These are phyloP conservation scores for Ganoderma multipileum DNA, from an alignment of 1,284 basidiomycete species.

Conservation along the genomic window DNA sequence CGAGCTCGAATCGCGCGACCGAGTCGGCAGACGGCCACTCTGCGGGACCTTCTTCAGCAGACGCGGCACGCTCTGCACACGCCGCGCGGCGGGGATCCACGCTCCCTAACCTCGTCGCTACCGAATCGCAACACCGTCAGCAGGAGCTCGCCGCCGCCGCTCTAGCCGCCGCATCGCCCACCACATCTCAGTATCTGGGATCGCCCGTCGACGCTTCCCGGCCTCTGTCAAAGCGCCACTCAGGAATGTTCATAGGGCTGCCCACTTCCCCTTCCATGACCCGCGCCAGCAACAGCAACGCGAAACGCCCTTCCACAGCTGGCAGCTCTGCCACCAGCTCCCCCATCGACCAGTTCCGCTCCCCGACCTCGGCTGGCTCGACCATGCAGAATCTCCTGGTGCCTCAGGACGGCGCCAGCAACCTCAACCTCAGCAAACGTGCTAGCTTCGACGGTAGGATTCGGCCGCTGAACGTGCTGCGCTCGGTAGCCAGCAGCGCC, in stretches of 20 bases:
- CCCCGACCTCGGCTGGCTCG: constrained; percentile 26
- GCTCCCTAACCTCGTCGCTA: constrained; percentile 19
- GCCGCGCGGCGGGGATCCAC: constrained; percentile 19
- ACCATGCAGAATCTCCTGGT: constrained; percentile 34
- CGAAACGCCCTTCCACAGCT: constrained; percentile 28
- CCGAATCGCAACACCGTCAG: constrained; percentile 26
- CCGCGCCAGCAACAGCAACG: constrained; percentile 21
- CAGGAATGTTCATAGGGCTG: constrained; percentile 31
- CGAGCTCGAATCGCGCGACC: constrained; percentile 23
- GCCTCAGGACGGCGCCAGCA: constrained; percentile 28
- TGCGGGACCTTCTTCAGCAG: constrained; percentile 22
- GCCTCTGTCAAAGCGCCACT: constrained; percentile 29
- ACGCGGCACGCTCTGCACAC: constrained; percentile 16
- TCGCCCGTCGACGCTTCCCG: constrained; percentile 27
- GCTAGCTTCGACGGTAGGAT: constrained; percentile 69
- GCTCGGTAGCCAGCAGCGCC: constrained; percentile 29
- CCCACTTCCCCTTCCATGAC: constrained; percentile 30
- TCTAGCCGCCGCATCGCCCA: constrained; percentile 18
- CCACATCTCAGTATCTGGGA: constrained; percentile 26
- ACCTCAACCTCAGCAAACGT: constrained; percentile 45
- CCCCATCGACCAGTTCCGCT: constrained; percentile 32
- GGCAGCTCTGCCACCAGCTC: constrained; percentile 26
- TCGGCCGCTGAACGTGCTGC: constrained; percentile 56
- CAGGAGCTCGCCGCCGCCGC: constrained; percentile 25
- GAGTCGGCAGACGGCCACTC: constrained; percentile 28